phyloP scores from a whole-genome alignment of 2,329 filamentous ascomycete species.

The Neopestalotiopsis sp. region DNA sequence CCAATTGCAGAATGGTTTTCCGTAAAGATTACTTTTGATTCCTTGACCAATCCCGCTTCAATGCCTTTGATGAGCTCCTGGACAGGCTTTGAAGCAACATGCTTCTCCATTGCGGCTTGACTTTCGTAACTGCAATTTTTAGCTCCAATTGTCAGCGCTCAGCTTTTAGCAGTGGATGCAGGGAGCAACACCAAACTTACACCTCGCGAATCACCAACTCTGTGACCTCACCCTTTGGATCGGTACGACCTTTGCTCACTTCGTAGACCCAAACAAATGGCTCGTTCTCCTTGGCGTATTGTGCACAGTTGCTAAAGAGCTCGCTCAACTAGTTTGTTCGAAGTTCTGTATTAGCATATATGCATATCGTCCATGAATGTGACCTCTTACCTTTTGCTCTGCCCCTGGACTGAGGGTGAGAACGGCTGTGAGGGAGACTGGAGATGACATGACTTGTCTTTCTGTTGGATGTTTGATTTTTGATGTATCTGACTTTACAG shows the following conservation, averaged over 20 bases:
- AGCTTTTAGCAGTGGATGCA: too few relatives aligned
- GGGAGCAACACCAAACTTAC: neutral
- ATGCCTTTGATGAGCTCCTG: slow-evolving; percentile 13
- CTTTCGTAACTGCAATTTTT: slow-evolving; percentile 4
- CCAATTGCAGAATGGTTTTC: neutral
- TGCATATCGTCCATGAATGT: neutral
- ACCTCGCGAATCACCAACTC: slow-evolving; percentile 11
- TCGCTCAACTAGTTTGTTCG: neutral
- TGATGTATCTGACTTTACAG: neutral
- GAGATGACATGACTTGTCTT: slow-evolving; percentile 6
- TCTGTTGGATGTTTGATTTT: neutral
- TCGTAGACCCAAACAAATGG: slow-evolving; percentile 14
- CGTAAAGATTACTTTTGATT: slow-evolving; percentile 7
- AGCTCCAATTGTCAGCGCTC: neutral
- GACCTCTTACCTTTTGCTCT: slow-evolving; percentile 3
- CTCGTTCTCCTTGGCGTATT: slow-evolving; percentile 15
- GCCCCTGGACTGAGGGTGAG: slow-evolving; percentile 9
- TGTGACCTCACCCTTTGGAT: slow-evolving; percentile 11
- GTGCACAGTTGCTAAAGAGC: slow-evolving; percentile 14
- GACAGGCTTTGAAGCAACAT: neutral
- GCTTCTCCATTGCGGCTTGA: slow-evolving; percentile 10
- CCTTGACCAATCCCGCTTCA: slow-evolving; percentile 9
- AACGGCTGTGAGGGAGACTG: slow-evolving; percentile 8
- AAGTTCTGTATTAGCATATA: too few relatives aligned
- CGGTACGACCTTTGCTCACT: neutral